Evolutionary conservation across 495 filamentous ascomycete genomes (phyloP).

Genomic region (Patellaria atrata): DNA sequence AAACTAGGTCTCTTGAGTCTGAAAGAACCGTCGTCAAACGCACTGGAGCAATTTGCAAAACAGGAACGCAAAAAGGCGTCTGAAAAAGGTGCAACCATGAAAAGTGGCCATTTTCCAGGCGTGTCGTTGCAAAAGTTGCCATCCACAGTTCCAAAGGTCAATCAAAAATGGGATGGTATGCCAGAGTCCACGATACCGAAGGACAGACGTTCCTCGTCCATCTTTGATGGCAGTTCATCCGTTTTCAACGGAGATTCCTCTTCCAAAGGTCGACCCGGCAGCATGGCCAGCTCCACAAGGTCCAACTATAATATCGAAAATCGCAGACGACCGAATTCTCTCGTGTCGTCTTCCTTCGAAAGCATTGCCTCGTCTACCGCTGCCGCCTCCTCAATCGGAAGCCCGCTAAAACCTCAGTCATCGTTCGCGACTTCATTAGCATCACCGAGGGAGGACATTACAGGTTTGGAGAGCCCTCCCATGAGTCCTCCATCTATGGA

Average conservation of each 20-base stretch:
- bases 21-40: conserved; percentile 26
- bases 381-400: not conserved
- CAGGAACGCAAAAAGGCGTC: conserved; percentile 23
- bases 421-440: not conserved
- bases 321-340: conserved; percentile 8
- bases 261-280: too few species aligned
- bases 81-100: conserved; percentile 15
- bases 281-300: too few species aligned
- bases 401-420: not conserved
- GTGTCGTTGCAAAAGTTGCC: conserved; percentile 31
- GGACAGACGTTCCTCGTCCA: too few species aligned
- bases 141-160: conserved; percentile 32
- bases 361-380: not conserved
- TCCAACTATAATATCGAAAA: too few species aligned
- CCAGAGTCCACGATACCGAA: conserved; percentile 27
- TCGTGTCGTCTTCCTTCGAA: conserved; percentile 4
- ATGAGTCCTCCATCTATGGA: conserved; percentile 11
- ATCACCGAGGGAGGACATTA: not conserved
- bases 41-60: conserved; percentile 25
- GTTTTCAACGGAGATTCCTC: conserved; percentile 5
- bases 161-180: conserved; percentile 36
- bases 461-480: too few species aligned
- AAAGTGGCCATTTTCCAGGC: conserved; percentile 18
- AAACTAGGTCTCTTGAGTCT: conserved; percentile 24
- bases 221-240: conserved; percentile 1